Base-by-base conservation (phyloP, 768 basidiomycete genomes). In the Phylloporus rhodoxanthus region DNA sequence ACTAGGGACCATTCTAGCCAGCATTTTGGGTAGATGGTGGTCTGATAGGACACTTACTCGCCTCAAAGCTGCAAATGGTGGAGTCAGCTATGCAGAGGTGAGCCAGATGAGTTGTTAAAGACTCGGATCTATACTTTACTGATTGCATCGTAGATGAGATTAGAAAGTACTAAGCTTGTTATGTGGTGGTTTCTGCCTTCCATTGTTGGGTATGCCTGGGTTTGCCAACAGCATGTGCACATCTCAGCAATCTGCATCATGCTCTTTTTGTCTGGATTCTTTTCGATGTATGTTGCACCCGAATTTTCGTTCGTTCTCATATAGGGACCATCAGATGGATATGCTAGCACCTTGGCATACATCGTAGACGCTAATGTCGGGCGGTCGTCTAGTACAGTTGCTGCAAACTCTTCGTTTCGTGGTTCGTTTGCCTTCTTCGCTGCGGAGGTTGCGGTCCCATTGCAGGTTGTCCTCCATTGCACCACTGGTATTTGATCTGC, bases 351-450 rank as follows among this genome's bases (percentile, higher is more conserved):
- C 0, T 70, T 96, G 30, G 85, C 91, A 0, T 94, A 92, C 62
- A 78, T 94, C 32, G 90, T 93, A 3, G 91, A 96, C 61, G 81
- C 90, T 8, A 96, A 94, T 57, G 72, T 75, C 3, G 92, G 92
- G 7, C 78, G 83, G 14, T 88, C 88, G 0, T 85, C 88, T 0
- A 81, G 81, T 2, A 89, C 87, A 0, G 78, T 82, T 8, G 89
- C 91, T 0, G 69, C 77, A 29, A 94, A 94, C 65, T 84, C 83
- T 43, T 77, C 78, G 20, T 85, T 87, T 65, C 78, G 92, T 25
- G 89, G 91, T 0, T 15, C 75, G 1, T 70, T 71, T 19, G 89
- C 83, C 2, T 87, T 87, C 61, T 59, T 87, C 15, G 81, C 82
- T 0, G 79, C 80, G 0, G 88, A 93, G 64, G 69, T 88, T 11